Percentiles rank a stretch among this genome's conserved stretches.
These are phyloP conservation scores for Blastocystis sp. DNA, from an alignment of 352 stramenopile species.

Conservation along the genomic window DNA sequence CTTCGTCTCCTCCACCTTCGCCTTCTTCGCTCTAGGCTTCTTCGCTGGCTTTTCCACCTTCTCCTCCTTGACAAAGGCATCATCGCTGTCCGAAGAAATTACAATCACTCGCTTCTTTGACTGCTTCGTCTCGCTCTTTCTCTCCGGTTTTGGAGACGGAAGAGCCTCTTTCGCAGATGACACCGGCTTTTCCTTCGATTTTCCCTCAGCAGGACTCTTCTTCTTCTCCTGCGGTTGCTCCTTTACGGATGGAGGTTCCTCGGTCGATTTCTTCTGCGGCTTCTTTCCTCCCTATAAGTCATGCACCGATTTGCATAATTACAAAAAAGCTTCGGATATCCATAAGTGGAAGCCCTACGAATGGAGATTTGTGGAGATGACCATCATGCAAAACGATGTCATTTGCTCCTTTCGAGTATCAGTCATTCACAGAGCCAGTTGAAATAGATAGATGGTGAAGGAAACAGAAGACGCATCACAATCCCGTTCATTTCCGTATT, in stretches of 20 bases:
- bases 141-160: neutral
- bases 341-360: neutral
- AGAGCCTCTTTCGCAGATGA: neutral
- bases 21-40: neutral
- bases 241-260: neutral
- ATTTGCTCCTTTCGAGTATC: neutral
- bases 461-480: neutral
- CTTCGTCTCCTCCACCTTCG: neutral
- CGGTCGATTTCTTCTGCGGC: constrained; percentile 39
- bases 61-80: constrained; percentile 4
- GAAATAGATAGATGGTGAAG: neutral
- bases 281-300: constrained; percentile 10
- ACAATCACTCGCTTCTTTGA: constrained; percentile 5
- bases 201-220: neutral
- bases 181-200: neutral
- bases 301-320: neutral
- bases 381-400: neutral
- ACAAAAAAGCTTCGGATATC: constrained; percentile 64
- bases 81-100: neutral
- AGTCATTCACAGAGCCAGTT: neutral
- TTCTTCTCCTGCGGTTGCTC: neutral
- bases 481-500: neutral
- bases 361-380: neutral
- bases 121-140: neutral
- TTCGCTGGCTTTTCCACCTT: neutral